Evolutionary conservation across 2,329 filamentous ascomycete genomes (phyloP).

Genomic region (Ceratocystis colombiana): DNA sequence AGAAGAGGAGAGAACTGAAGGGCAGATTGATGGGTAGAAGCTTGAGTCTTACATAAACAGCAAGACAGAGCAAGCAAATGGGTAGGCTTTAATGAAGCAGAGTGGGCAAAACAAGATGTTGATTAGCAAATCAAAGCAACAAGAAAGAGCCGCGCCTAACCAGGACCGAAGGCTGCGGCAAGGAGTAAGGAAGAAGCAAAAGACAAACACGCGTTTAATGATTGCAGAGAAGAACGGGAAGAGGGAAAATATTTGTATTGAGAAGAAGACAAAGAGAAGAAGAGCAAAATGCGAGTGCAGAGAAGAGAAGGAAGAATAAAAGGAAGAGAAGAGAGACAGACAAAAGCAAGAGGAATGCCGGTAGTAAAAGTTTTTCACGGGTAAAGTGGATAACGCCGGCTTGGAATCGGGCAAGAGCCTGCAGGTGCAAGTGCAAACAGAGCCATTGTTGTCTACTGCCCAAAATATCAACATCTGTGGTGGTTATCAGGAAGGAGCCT

Average conservation of each 20-base stretch:
- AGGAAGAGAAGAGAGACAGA: background rate
- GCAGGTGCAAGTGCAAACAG: background rate
- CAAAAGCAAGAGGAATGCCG: background rate
- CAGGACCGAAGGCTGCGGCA: background rate
- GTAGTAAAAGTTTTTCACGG: background rate
- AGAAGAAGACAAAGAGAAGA: constrained; percentile 6
- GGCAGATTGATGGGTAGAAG: background rate
- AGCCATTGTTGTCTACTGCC: background rate
- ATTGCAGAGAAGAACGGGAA: background rate
- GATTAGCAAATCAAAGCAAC: background rate
- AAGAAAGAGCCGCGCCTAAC: constrained; percentile 2
- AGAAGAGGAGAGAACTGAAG: background rate
- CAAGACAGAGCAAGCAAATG: background rate
- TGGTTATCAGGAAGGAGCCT: background rate
- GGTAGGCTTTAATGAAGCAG: background rate
- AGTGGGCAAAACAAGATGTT: constrained; percentile 2
- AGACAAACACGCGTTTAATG: constrained; percentile 4
- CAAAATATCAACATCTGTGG: background rate
- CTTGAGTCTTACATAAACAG: background rate
- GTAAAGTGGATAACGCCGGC: background rate
- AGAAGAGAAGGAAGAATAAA: background rate
- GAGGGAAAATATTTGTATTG: background rate
- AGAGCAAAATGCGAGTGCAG: background rate
- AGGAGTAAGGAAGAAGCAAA: constrained; percentile 1
- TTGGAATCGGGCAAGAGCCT: background rate